Evolutionary conservation across 257 asterid species (phyloP).

Genomic region (Ocimum tenuiflorum): DNA sequence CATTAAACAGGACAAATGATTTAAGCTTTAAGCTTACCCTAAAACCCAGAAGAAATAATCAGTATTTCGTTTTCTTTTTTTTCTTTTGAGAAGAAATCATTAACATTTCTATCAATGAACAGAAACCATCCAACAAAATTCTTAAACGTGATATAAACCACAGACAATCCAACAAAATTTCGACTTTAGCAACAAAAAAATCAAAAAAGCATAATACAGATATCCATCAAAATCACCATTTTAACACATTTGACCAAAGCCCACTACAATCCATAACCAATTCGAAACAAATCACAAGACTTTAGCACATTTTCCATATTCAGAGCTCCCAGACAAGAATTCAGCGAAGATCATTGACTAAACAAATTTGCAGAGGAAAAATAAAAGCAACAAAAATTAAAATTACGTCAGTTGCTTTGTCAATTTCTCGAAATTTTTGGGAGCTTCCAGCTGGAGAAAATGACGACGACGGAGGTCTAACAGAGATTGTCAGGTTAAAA

Average conservation of each 20-base stretch:
- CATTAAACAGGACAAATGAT: neutral
- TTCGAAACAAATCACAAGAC: neutral
- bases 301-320: neutral
- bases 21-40: neutral
- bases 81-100: no score
- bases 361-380: neutral
- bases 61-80: no score
- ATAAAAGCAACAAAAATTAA: no score
- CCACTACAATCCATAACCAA: conserved; percentile 1
- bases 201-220: neutral
- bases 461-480: conserved; percentile 23
- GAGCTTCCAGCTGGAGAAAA: conserved; percentile 25
- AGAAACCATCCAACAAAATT: no score
- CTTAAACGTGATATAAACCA: conserved; percentile 6
- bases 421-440: conserved; percentile 10
- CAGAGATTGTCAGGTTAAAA: conserved; percentile 8
- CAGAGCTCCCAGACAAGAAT: neutral
- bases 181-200: neutral
- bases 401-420: conserved; percentile 21
- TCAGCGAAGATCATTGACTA: conserved; percentile 2
- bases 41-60: conserved; percentile 13
- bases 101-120: no score
- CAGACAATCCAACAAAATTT: neutral
- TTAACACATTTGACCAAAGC: conserved; percentile 12
- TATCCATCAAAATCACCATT: conserved; percentile 19